Evolutionary conservation across 1,139 yeast genomes (phyloP).

Genomic region (Candida smagusa): DNA sequence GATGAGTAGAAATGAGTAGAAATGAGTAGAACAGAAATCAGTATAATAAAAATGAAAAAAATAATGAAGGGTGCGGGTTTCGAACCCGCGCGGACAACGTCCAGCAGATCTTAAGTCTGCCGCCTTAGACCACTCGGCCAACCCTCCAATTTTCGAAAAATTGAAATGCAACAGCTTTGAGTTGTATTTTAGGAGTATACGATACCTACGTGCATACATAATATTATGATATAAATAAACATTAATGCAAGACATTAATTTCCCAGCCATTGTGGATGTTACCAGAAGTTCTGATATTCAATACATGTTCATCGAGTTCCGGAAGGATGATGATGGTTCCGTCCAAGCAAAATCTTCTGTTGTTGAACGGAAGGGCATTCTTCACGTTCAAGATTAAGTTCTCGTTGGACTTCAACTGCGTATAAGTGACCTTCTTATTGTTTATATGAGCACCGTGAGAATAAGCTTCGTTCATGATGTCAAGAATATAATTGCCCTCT

Average conservation of each 20-base stretch:
- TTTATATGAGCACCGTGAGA: constrained; percentile 52
- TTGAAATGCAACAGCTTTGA: background rate
- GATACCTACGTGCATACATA: too few relatives aligned
- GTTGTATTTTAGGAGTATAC: too few relatives aligned
- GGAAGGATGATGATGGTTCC: constrained; percentile 43
- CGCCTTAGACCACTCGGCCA: constrained; percentile 57
- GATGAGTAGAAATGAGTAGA: too few relatives aligned
- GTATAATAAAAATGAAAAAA: constrained; percentile 28
- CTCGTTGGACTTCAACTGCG: constrained; percentile 24
- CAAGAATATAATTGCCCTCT: constrained; percentile 38
- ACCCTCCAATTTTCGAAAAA: constrained; percentile 34
- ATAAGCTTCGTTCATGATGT: constrained; percentile 59
- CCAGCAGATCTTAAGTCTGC: constrained; percentile 54
- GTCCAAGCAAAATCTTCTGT: constrained; percentile 52
- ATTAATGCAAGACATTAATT: constrained; percentile 12
- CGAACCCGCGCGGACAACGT: constrained; percentile 78
- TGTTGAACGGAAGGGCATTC: constrained; percentile 14
- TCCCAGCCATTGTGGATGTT: constrained; percentile 24
- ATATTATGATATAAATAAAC: background rate
- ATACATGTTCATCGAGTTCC: constrained; percentile 17
- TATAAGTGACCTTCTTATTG: constrained; percentile 44
- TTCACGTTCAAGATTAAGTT: constrained; percentile 24
- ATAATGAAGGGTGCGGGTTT: constrained; percentile 76
- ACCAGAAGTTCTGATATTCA: constrained; percentile 18
- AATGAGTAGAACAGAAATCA: too few relatives aligned